phyloP scores from a whole-genome alignment of 139 green algal species.

The Chlamydomonas sphaeroides region DNA sequence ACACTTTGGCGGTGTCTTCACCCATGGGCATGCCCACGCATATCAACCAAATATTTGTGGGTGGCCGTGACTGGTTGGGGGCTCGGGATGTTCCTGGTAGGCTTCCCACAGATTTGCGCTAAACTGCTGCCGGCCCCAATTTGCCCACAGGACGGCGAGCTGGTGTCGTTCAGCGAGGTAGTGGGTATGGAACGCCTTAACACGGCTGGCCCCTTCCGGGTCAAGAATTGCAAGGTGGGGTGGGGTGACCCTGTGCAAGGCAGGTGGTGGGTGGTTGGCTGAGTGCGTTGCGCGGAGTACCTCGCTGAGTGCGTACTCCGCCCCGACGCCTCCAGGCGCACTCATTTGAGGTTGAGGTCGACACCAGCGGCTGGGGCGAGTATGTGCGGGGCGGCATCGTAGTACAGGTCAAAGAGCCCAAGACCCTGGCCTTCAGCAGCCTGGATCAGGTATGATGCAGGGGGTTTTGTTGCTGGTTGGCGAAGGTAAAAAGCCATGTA shows the following conservation, averaged over 20 bases:
- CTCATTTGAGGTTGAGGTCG: slow-evolving; percentile 94
- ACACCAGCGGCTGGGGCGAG: slow-evolving; percentile 79
- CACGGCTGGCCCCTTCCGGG: slow-evolving; percentile 67
- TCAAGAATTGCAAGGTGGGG: slow-evolving; percentile 88
- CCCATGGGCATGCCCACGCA: no score
- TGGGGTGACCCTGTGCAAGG: neutral
- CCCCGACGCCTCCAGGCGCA: slow-evolving; percentile 62
- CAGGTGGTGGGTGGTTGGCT: neutral
- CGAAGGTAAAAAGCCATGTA: no score
- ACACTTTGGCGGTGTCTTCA: no score
- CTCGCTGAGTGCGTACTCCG: no score
- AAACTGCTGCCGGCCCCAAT: no score
- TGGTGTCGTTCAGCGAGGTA: slow-evolving; percentile 92
- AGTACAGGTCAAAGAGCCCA: slow-evolving; percentile 90
- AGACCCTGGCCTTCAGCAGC: slow-evolving; percentile 86
- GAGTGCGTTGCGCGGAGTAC: no score
- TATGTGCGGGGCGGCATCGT: slow-evolving; percentile 90
- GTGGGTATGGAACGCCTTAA: slow-evolving; percentile 92
- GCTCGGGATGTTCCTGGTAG: no score
- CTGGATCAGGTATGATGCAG: slow-evolving; percentile 60
- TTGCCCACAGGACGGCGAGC: slow-evolving; percentile 77
- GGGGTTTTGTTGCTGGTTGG: no score
- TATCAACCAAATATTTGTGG: no score
- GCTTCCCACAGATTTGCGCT: no score
- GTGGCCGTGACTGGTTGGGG: no score